Base-by-base conservation (phyloP, 2,329 filamentous ascomycete genomes). In the Coniochaeta sp. region DNA sequence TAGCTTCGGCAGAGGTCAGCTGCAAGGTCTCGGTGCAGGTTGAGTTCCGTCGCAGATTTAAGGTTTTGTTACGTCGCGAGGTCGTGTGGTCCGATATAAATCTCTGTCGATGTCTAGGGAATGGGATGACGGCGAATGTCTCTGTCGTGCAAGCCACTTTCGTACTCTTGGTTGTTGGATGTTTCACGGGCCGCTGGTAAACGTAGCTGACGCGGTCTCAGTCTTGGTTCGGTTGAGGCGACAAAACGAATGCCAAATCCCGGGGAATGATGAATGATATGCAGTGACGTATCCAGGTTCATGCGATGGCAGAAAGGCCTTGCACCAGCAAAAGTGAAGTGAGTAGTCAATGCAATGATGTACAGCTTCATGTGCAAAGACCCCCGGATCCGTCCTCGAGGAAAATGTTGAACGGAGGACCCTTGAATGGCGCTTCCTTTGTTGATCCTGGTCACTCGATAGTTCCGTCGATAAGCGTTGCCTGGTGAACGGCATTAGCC, bases 131-230 rank as follows among this genome's bases (percentile, higher is more conserved):
- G 38, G 18, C 14, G 12, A 16, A 22, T 42, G 38, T 42, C 10
- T 42, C 38, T 42, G 20, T 14, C 26, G 22, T 42, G 22, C 18
- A 42, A n/a, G 10, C 20, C 38, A 24, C 20, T 3, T 14, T 24
- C 10, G n/a, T n/a, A n/a, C n/a, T n/a, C n/a, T n/a, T n/a, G 38
- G 38, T 12, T 42, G 38, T 20, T 42, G 18, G 26, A 24, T 5
- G 38, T 42, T 42, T 42, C 12, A 13, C 18, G n/a, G 26, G 3
- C 20, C 20, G n/a, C 18, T 10, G 35, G 38, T 22, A 24, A n/a
- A 42, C 38, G 38, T 42, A 22, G 38, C 38, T 42, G 38, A 42
- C 38, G 38, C 38, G 38, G 38, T 42, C n/a, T n/a, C n/a, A n/a
- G n/a, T n/a, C n/a, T 42, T 42, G 38, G 38, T n/a, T n/a, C n/a